phyloP scores from a whole-genome alignment of 2,329 filamentous ascomycete genomes.

The Grosmannia clavigera region DNA sequence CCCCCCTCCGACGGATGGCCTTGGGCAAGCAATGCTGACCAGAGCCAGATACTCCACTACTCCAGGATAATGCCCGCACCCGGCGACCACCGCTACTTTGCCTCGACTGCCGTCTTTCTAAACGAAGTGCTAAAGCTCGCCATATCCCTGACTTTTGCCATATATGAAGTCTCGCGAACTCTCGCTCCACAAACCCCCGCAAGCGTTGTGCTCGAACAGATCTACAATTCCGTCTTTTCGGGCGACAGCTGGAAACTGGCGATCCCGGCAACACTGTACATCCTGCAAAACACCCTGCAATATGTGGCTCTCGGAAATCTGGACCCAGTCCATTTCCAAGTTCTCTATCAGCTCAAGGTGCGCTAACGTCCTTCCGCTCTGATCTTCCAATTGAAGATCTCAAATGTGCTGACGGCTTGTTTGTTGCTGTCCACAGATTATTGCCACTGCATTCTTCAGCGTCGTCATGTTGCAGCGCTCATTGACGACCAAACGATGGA shows the following conservation, averaged over 20 bases:
- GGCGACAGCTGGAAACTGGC: constrained; percentile 92
- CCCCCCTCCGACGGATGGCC: background rate
- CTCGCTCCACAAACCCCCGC: constrained; percentile 68
- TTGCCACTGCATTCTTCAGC: constrained; percentile 80
- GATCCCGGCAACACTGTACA: constrained; percentile 79
- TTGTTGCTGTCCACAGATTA: constrained; percentile 39
- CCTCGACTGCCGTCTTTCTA: constrained; percentile 86
- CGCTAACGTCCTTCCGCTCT: constrained; percentile 3
- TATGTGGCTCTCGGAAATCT: constrained; percentile 86
- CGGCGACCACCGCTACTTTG: constrained; percentile 77
- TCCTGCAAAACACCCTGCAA: constrained; percentile 84
- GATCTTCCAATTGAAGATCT: background rate
- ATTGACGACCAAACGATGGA: constrained; percentile 64
- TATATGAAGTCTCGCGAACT: constrained; percentile 74
- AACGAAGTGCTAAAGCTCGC: constrained; percentile 86
- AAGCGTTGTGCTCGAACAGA: constrained; percentile 66
- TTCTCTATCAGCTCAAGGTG: constrained; percentile 82
- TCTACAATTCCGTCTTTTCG: constrained; percentile 71
- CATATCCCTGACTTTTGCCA: constrained; percentile 72
- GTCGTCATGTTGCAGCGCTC: constrained; percentile 61
- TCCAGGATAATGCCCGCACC: constrained; percentile 82
- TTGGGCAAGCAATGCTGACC: background rate
- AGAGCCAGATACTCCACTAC: constrained; percentile 56
- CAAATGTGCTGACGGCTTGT: background rate
- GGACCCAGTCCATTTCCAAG: constrained; percentile 85